Evolutionary conservation across 2,329 filamentous ascomycete species (phyloP).

Genomic region (Coleophoma eucalyptorum): DNA sequence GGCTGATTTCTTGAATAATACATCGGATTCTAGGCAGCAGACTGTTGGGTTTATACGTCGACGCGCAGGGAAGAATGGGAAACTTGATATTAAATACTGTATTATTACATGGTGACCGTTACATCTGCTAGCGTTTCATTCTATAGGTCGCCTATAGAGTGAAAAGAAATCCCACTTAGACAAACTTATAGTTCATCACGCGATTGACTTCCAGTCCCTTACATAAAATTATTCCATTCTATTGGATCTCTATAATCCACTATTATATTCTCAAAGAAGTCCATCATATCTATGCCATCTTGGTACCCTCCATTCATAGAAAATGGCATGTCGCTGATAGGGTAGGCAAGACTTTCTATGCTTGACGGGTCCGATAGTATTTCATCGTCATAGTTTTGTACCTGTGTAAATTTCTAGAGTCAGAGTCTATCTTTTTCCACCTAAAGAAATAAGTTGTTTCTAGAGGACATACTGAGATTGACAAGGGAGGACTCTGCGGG

Average conservation of each 20-base stretch:
- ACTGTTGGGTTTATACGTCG: background rate
- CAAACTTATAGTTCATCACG: background rate
- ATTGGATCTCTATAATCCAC: constrained; percentile 1
- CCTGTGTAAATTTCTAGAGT: background rate
- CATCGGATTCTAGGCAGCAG: background rate
- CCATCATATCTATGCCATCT: constrained; percentile 2
- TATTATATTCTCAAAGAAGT: constrained; percentile 6
- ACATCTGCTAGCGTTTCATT: too few relatives aligned
- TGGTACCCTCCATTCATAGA: background rate
- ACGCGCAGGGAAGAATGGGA: background rate
- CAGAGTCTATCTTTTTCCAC: too few relatives aligned
- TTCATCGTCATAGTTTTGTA: constrained; percentile 1
- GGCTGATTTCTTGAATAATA: background rate
- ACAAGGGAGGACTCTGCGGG: background rate
- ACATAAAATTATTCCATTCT: background rate
- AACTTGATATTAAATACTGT: background rate
- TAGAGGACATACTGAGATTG: background rate
- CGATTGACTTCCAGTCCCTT: background rate
- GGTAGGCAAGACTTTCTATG: constrained; percentile 5
- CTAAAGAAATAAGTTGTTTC: background rate
- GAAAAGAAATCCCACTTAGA: too few relatives aligned
- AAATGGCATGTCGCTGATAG: constrained; percentile 5
- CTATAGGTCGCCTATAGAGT: too few relatives aligned
- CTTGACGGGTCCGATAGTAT: background rate
- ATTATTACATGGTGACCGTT: background rate